A percentile compares a stretch with the other conserved stretches of the same genome.
Conservation (phyloP, 495 filamentous ascomycete genomes). For the Usnea hakonensis region DNA sequence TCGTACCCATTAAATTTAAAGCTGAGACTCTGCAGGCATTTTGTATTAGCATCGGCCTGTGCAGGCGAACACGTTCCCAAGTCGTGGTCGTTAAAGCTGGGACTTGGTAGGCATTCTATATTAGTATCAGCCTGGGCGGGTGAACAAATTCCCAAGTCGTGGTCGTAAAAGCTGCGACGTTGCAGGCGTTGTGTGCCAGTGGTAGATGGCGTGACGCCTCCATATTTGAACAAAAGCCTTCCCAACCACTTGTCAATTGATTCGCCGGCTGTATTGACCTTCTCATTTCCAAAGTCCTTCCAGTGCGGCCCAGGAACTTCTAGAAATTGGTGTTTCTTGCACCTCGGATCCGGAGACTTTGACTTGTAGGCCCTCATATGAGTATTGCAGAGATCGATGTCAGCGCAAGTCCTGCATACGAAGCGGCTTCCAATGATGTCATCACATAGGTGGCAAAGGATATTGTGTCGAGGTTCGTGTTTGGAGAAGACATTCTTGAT, state of each 20-base stretch:
- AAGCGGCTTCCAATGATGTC: background rate
- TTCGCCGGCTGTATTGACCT: background rate
- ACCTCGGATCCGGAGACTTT: background rate
- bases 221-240: background rate
- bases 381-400: background rate
- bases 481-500: background rate
- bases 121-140: no score
- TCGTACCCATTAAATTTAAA: no score
- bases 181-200: no score
- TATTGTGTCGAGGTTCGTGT: background rate
- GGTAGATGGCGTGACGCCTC: no score
- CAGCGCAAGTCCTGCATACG: background rate
- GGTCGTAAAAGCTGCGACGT: no score
- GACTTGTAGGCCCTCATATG: background rate
- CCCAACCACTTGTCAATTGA: background rate
- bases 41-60: no score
- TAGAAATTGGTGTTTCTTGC: background rate
- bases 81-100: no score
- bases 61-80: no score
- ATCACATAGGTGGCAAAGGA: background rate
- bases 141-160: no score
- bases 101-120: no score
- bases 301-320: background rate
- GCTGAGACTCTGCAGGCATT: no score
- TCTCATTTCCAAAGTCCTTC: background rate